Conservation (phyloP, 441 rosid species). For the Viola pubescens region DNA sequence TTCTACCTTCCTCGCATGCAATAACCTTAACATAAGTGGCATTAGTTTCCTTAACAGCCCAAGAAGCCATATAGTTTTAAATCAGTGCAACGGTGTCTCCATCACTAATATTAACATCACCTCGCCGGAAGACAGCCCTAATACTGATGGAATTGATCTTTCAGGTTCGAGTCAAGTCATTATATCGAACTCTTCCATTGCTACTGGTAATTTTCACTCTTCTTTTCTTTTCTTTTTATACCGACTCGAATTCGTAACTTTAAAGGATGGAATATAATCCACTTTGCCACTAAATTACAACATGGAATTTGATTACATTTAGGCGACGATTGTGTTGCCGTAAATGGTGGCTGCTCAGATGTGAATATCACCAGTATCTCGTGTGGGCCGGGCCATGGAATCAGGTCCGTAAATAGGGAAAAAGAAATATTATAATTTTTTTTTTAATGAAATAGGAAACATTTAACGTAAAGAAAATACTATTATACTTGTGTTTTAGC, state of each 20-base stretch:
- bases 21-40: slow-evolving; percentile 2
- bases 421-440: background rate
- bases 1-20: background rate
- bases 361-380: background rate
- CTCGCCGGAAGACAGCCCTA: slow-evolving; percentile 40
- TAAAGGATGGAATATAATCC: background rate
- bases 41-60: slow-evolving; percentile 9
- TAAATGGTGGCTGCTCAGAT: background rate
- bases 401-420: background rate
- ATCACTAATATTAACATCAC: slow-evolving; percentile 19
- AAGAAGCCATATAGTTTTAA: slow-evolving; percentile 1
- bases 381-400: slow-evolving; percentile 3
- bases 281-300: background rate
- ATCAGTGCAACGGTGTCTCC: slow-evolving; percentile 10
- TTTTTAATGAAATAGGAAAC: background rate
- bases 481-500: background rate
- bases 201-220: slow-evolving; percentile 24
- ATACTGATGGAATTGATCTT: slow-evolving; percentile 43
- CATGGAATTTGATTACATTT: background rate
- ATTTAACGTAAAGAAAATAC: background rate
- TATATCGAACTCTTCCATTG: slow-evolving; percentile 19
- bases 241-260: background rate
- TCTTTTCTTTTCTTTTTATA: background rate
- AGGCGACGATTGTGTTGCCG: slow-evolving; percentile 3
- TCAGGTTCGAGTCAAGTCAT: slow-evolving; percentile 15